Evolutionary conservation across 176 grass and related monocot genomes (phyloP).

Genomic region (Hordeum marinum): DNA sequence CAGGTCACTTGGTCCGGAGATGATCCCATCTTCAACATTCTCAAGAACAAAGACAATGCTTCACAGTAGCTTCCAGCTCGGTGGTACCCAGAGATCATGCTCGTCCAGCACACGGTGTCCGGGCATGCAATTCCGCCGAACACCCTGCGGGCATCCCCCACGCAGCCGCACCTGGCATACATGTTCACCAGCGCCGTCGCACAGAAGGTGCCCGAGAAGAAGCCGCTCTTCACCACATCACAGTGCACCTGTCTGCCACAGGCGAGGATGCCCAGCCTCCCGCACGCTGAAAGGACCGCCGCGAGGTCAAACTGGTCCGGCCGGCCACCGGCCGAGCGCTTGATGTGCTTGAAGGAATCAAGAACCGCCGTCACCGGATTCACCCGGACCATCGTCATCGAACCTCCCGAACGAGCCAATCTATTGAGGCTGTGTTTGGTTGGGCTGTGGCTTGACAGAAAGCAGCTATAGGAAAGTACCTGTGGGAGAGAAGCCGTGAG

Average conservation of each 20-base stretch:
- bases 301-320: conserved; percentile 57
- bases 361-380: neutral
- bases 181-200: conserved; percentile 49
- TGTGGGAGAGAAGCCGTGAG: neutral
- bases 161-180: conserved; percentile 43
- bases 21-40: conserved; percentile 36
- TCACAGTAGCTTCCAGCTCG: conserved; percentile 20
- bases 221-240: conserved; percentile 43
- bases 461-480: neutral
- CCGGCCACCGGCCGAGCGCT: neutral
- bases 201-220: conserved; percentile 38
- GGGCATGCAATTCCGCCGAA: conserved; percentile 40
- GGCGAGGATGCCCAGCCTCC: conserved; percentile 11
- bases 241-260: conserved; percentile 48
- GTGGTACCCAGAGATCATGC: conserved; percentile 52
- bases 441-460: neutral
- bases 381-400: neutral
- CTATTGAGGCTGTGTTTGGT: no score
- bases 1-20: conserved; percentile 29
- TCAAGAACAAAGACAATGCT: conserved; percentile 43
- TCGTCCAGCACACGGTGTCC: conserved; percentile 57
- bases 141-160: conserved; percentile 36
- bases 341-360: conserved; percentile 26
- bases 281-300: conserved; percentile 44
- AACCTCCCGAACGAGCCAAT: neutral